Percentiles rank a stretch among this genome's conserved stretches.
phyloP scores from a whole-genome alignment of 2,329 filamentous ascomycete genomes.

The Colletotrichum sojae region DNA sequence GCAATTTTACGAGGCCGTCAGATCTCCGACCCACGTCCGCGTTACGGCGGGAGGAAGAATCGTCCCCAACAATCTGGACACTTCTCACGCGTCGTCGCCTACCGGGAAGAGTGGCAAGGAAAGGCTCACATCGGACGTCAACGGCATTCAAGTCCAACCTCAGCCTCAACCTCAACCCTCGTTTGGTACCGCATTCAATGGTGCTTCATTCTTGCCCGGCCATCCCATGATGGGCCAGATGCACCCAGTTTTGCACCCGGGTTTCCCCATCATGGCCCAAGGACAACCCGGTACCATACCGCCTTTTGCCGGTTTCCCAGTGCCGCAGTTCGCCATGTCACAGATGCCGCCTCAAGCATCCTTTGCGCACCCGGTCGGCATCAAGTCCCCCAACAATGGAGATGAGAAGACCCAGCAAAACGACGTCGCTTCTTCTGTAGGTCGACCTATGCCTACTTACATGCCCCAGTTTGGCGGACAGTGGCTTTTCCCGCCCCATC shows the following conservation, averaged over 20 bases:
- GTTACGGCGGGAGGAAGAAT: constrained; percentile 78
- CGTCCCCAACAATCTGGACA: constrained; percentile 73
- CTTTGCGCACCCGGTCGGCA: constrained; percentile 1
- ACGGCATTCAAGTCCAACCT: constrained; percentile 41
- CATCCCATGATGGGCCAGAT: constrained; percentile 32
- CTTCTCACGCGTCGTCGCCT: constrained; percentile 63
- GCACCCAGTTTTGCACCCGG: constrained; percentile 29
- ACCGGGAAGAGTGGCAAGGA: constrained; percentile 66
- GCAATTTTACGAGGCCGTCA: constrained; percentile 77
- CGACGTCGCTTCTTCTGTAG: background rate
- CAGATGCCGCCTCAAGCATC: constrained; percentile 10
- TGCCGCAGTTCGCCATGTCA: constrained; percentile 9
- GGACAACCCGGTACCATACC: constrained; percentile 25
- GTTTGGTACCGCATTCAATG: constrained; percentile 25
- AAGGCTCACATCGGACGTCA: constrained; percentile 45
- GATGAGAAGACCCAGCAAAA: constrained; percentile 18
- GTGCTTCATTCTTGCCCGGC: constrained; percentile 20
- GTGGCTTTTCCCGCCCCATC: constrained; percentile 33
- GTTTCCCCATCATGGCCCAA: constrained; percentile 20
- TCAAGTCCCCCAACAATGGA: background rate
- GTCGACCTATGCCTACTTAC: background rate
- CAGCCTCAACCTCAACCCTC: constrained; percentile 40
- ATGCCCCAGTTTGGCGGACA: constrained; percentile 28
- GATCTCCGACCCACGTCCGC: constrained; percentile 76
- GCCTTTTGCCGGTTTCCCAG: constrained; percentile 25